A percentile compares a stretch with the other conserved stretches of the same genome.
Evolutionary conservation across 208 protist species (phyloP).

Genomic region (Trypanosoma rangeli): DNA sequence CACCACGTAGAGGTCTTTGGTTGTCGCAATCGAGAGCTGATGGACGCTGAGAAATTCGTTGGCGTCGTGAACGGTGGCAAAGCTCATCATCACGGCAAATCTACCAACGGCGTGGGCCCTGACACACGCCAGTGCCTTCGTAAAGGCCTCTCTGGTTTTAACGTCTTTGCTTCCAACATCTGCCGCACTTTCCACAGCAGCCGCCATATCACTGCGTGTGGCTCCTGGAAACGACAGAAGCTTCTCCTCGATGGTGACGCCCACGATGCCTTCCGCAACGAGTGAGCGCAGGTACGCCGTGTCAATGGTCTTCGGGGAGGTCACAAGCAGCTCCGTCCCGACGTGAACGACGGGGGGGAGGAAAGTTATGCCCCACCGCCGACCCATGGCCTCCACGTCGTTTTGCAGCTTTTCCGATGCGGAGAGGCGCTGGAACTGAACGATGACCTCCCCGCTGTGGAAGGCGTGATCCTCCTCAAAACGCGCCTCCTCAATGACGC

Average conservation of each 20-base stretch:
- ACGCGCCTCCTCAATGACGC: conserved; percentile 51
- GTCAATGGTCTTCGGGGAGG: conserved; percentile 36
- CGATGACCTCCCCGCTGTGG: conserved; percentile 42
- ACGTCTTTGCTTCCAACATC: background rate
- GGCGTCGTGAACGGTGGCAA: conserved; percentile 41
- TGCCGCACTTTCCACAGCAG: background rate
- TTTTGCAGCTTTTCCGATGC: conserved; percentile 51
- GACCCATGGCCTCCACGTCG: conserved; percentile 37
- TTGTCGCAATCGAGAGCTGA: conserved; percentile 41
- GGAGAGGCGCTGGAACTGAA: conserved; percentile 80
- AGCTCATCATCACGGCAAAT: conserved; percentile 47
- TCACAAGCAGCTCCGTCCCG: conserved; percentile 46
- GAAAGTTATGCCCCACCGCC: conserved; percentile 47
- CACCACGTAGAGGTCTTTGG: conserved; percentile 36
- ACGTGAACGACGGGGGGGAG: conserved; percentile 41
- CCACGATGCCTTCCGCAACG: background rate
- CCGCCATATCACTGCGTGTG: conserved; percentile 13
- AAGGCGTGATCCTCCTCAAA: conserved; percentile 57
- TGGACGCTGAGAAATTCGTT: conserved; percentile 53
- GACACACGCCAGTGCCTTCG: conserved; percentile 29
- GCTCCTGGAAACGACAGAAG: conserved; percentile 31
- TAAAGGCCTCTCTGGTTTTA: conserved; percentile 11
- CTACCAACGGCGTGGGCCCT: conserved; percentile 39
- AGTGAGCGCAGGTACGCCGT: conserved; percentile 17
- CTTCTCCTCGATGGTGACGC: conserved; percentile 30